A percentile compares a stretch with the other conserved stretches of the same genome.
Evolutionary conservation across 164 flowering plant species (phyloP).

Genomic region (Platanus orientalis): DNA sequence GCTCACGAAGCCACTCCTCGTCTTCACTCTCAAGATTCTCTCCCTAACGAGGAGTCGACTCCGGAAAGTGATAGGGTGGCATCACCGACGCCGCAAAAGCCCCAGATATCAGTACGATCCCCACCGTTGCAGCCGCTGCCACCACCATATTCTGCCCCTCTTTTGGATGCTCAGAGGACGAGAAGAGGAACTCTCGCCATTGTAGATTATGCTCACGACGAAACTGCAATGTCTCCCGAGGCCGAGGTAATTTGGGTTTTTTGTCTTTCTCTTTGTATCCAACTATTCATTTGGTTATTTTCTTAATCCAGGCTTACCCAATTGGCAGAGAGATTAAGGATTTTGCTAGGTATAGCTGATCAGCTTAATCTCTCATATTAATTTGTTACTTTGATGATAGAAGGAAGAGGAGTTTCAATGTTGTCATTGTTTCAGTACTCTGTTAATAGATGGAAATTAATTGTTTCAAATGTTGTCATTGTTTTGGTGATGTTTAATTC

Average conservation of each 20-base stretch:
- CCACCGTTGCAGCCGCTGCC: constrained; percentile 4
- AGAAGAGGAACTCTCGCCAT: constrained; percentile 38
- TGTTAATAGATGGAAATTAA: too few species aligned
- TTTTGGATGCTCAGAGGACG: constrained; percentile 11
- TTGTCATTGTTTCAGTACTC: neutral
- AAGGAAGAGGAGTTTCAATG: too few species aligned
- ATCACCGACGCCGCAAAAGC: constrained; percentile 16
- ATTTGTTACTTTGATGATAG: neutral
- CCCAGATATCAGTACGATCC: neutral
- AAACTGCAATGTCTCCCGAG: constrained; percentile 81
- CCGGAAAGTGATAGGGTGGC: constrained; percentile 6
- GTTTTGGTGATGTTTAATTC: constrained; percentile 11
- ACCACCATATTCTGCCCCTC: constrained; percentile 8
- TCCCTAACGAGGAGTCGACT: constrained; percentile 9
- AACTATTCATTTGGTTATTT: neutral
- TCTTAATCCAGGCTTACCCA: neutral
- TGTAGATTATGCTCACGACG: constrained; percentile 86
- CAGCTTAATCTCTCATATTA: neutral
- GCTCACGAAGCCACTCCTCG: constrained; percentile 20
- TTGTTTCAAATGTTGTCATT: neutral
- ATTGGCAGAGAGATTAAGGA: neutral
- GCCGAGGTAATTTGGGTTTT: constrained; percentile 50
- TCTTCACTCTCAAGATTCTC: constrained; percentile 9
- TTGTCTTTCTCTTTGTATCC: neutral
- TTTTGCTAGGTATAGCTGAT: neutral